phyloP scores from a whole-genome alignment of 73 alveolate genomes.

The Symbiodinium pilosum region DNA sequence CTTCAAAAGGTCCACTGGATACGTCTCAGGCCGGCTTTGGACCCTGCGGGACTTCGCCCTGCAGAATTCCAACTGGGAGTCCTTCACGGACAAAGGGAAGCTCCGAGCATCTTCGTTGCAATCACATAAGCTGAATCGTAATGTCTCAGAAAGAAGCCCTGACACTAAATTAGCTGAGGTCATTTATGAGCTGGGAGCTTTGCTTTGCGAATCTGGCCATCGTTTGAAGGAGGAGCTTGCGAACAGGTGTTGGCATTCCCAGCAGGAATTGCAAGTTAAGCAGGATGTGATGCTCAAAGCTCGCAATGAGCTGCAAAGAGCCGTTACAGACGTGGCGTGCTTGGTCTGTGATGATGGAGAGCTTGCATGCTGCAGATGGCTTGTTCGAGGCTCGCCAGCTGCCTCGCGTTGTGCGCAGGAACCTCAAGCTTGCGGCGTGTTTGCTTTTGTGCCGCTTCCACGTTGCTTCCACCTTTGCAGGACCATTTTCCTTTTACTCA shows the following conservation, averaged over 20 bases:
- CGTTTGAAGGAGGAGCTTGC: constrained; percentile 28
- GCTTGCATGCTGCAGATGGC: background rate
- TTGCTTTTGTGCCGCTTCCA: background rate
- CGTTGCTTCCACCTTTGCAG: background rate
- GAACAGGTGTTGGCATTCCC: too few relatives aligned
- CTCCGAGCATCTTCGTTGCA: constrained; percentile 20
- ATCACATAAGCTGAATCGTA: too few relatives aligned
- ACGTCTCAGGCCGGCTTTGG: constrained; percentile 67
- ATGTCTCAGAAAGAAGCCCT: too few relatives aligned
- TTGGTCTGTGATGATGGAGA: background rate
- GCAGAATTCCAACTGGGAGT: constrained; percentile 88
- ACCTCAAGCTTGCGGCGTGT: background rate
- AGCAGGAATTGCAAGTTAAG: too few relatives aligned
- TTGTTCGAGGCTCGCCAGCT: constrained; percentile 61
- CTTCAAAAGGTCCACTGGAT: too few relatives aligned
- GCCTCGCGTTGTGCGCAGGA: constrained; percentile 77
- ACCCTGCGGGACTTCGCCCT: constrained; percentile 77
- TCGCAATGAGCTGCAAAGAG: constrained; percentile 74
- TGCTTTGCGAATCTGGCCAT: constrained; percentile 63
- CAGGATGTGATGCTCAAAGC: constrained; percentile 92
- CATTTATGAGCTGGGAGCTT: constrained; percentile 85
- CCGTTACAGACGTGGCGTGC: constrained; percentile 51
- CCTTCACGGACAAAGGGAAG: constrained; percentile 91
- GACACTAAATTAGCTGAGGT: too few relatives aligned
- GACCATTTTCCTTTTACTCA: background rate